These are phyloP conservation scores for Udeniomyces megalosporus DNA, from an alignment of 768 basidiomycete species.

Conservation along the genomic window DNA sequence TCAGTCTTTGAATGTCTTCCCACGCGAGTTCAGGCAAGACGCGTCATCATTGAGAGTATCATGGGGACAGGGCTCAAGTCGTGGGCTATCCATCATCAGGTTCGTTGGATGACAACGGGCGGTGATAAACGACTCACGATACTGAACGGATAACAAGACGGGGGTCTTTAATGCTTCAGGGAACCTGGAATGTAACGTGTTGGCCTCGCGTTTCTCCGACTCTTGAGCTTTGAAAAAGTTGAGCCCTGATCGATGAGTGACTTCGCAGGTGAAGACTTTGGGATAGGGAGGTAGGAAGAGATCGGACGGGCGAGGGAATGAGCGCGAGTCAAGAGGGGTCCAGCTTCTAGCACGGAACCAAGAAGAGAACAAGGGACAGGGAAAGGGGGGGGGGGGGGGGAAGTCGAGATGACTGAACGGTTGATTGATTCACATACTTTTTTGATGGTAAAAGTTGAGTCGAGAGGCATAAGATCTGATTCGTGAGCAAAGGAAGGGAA, in stretches of 20 bases:
- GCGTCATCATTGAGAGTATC: background rate
- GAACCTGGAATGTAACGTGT: conserved; percentile 77
- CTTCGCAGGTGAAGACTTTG: conserved; percentile 78
- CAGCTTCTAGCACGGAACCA: too few relatives aligned
- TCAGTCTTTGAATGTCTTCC: conserved; percentile 7
- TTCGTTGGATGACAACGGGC: too few relatives aligned
- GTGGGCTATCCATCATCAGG: too few relatives aligned
- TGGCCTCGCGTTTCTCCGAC: conserved; percentile 76
- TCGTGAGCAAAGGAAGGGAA: background rate
- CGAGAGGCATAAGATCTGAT: conserved; percentile 68
- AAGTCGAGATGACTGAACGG: background rate
- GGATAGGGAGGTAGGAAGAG: background rate
- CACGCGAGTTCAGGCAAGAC: background rate
- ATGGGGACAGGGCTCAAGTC: background rate
- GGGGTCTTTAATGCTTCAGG: conserved; percentile 83
- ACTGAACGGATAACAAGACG: conserved; percentile 83
- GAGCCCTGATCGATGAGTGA: conserved; percentile 81
- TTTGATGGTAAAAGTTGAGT: conserved; percentile 84
- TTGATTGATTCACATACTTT: too few relatives aligned
- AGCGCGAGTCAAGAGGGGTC: too few relatives aligned
- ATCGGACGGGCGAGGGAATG: too few relatives aligned
- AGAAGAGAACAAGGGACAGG: background rate
- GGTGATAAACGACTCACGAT: too few relatives aligned
- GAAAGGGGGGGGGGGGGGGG: background rate
- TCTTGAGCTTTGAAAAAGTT: conserved; percentile 89